phyloP scores from a whole-genome alignment of 345 rosid genomes.

The Linum usitatissimum region DNA sequence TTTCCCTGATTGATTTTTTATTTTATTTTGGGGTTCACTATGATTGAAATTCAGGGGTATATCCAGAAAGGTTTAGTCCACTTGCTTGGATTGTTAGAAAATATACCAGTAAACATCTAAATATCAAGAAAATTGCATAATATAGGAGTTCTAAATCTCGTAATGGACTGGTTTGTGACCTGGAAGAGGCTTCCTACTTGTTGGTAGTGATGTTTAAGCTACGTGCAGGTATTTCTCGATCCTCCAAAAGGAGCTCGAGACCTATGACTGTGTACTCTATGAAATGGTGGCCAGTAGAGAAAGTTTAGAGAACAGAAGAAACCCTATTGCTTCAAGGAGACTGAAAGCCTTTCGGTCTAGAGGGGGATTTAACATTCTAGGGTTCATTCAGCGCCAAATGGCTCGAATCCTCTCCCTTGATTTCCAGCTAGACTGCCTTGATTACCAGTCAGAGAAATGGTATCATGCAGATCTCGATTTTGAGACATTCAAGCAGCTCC shows the following conservation, averaged over 20 bases:
- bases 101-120: no score
- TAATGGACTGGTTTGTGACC: no score
- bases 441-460: conserved; percentile 73
- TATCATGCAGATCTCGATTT: conserved; percentile 93
- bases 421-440: conserved; percentile 83
- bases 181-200: not conserved
- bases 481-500: conserved; percentile 86
- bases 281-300: conserved; percentile 95
- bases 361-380: conserved; percentile 70
- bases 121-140: no score
- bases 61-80: no score
- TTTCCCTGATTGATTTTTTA: not conserved
- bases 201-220: conserved; percentile 3
- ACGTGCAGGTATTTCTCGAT: conserved; percentile 55
- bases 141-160: no score
- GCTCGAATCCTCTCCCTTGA: conserved; percentile 60
- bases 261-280: conserved; percentile 75
- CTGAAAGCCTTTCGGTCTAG: conserved; percentile 48
- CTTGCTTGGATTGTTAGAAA: no score
- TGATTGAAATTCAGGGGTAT: not conserved
- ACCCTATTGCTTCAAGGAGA: conserved; percentile 34
- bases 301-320: conserved; percentile 52
- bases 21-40: not conserved
- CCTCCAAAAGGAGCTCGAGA: conserved; percentile 74
- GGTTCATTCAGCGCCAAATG: conserved; percentile 83